Conservation (phyloP, 2,329 filamentous ascomycete species). For the Penicillium freii region DNA sequence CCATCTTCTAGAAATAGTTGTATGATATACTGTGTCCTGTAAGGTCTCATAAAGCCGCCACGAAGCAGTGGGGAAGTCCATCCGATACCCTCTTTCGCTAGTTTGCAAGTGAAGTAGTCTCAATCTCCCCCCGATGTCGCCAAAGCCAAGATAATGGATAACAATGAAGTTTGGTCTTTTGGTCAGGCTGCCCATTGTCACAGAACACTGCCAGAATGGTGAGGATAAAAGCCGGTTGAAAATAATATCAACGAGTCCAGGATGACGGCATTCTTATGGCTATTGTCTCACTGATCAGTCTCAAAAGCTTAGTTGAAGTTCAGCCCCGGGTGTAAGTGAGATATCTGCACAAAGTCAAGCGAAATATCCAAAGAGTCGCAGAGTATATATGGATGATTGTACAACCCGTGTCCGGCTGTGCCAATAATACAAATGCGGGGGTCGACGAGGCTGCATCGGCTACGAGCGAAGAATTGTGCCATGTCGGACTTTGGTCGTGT, state of each 20-base stretch:
- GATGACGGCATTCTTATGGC: not conserved
- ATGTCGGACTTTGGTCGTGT: too few species aligned
- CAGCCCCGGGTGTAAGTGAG: too few species aligned
- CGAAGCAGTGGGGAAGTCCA: constrained; percentile 55
- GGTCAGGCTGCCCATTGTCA: not conserved
- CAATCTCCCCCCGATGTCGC: constrained; percentile 31
- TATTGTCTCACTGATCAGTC: not conserved
- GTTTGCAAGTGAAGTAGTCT: constrained; percentile 25
- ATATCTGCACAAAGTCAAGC: not conserved
- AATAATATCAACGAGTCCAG: not conserved
- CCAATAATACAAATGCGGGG: not conserved
- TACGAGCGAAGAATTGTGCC: too few species aligned
- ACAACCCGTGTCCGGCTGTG: too few species aligned
- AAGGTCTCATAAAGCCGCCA: constrained; percentile 8
- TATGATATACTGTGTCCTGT: constrained; percentile 6
- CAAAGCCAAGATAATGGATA: constrained; percentile 33
- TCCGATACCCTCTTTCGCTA: constrained; percentile 11
- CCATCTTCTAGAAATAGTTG: constrained; percentile 7
- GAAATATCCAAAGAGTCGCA: not conserved
- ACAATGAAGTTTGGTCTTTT: constrained; percentile 10
- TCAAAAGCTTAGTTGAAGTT: too few species aligned
- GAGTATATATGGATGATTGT: too few species aligned
- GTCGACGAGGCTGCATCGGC: not conserved
- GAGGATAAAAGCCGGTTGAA: not conserved
- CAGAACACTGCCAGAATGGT: not conserved